phyloP scores from a whole-genome alignment of 2,329 filamentous ascomycete species.

The Westerdykella aurantiaca region DNA sequence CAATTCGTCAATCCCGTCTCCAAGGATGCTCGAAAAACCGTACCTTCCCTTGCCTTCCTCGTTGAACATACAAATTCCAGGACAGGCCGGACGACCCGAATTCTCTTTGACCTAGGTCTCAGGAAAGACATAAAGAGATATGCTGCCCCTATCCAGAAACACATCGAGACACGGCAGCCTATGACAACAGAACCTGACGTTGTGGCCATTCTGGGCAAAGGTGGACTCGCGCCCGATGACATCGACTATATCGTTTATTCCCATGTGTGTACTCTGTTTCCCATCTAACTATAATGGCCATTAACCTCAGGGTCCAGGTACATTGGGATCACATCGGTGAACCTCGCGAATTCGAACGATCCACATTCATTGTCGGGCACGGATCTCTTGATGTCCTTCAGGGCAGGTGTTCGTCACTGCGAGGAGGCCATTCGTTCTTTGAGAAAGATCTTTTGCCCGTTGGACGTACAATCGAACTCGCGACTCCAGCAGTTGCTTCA shows the following conservation, averaged over 20 bases:
- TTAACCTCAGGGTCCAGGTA: constrained; percentile 19
- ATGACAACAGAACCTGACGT: constrained; percentile 37
- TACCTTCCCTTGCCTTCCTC: constrained; percentile 52
- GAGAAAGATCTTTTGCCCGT: constrained; percentile 41
- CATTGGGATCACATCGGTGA: constrained; percentile 42
- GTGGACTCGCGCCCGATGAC: constrained; percentile 33
- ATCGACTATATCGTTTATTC: constrained; percentile 41
- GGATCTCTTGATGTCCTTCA: constrained; percentile 21
- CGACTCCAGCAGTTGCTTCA: constrained; percentile 18
- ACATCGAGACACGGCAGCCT: constrained; percentile 45
- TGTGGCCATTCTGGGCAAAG: constrained; percentile 34
- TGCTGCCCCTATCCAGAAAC: constrained; percentile 41
- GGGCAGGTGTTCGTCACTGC: constrained; percentile 16
- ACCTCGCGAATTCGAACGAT: constrained; percentile 31
- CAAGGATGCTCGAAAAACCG: constrained; percentile 42
- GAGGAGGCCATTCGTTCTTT: constrained; percentile 38
- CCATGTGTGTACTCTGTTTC: constrained; percentile 28
- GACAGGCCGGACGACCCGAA: constrained; percentile 31
- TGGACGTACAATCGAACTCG: constrained; percentile 42
- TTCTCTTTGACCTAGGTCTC: constrained; percentile 53
- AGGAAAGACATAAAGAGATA: constrained; percentile 45
- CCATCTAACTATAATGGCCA: background rate
- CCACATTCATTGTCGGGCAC: constrained; percentile 38
- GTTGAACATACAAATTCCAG: constrained; percentile 44
- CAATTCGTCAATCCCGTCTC: constrained; percentile 45